Percentiles rank a stretch among this genome's conserved stretches.
Conservation (phyloP, 2,329 filamentous ascomycete species). For the Fusarium ambrosium region DNA sequence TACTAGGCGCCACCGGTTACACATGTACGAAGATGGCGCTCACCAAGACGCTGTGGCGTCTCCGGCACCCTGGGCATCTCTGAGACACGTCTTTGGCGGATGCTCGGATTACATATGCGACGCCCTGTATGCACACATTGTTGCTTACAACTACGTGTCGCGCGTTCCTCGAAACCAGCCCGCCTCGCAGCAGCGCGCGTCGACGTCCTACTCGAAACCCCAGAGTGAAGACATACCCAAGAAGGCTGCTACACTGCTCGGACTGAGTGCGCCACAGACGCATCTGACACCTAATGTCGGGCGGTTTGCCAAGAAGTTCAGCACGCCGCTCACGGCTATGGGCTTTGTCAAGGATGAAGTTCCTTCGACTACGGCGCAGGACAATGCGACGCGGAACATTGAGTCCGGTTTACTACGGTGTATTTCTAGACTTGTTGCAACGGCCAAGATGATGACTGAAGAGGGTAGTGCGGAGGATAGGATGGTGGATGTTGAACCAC, state of each 20-base stretch:
- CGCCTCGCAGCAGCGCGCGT: slow-evolving; percentile 24
- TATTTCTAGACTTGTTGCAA: slow-evolving; percentile 64
- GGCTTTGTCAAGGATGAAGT: slow-evolving; percentile 46
- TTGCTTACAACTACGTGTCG: slow-evolving; percentile 71
- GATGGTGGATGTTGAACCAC: slow-evolving; percentile 48
- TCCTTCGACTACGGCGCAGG: slow-evolving; percentile 41
- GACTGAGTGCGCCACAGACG: slow-evolving; percentile 53
- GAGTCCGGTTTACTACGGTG: slow-evolving; percentile 65
- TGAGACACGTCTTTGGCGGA: slow-evolving; percentile 66
- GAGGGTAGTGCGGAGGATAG: slow-evolving; percentile 47
- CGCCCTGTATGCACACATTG: slow-evolving; percentile 69
- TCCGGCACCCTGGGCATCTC: slow-evolving; percentile 57
- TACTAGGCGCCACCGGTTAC: slow-evolving; percentile 33
- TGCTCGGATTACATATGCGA: slow-evolving; percentile 70
- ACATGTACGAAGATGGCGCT: slow-evolving; percentile 26
- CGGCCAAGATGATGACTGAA: slow-evolving; percentile 57
- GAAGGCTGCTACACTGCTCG: slow-evolving; percentile 67
- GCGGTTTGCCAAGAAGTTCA: slow-evolving; percentile 45
- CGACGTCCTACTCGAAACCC: slow-evolving; percentile 36
- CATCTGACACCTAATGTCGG: slow-evolving; percentile 38
- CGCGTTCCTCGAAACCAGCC: slow-evolving; percentile 46
- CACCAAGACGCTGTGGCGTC: slow-evolving; percentile 30
- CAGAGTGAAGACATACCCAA: slow-evolving; percentile 58
- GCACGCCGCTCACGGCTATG: slow-evolving; percentile 45
- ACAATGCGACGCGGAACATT: slow-evolving; percentile 59